Conservation (phyloP, 805 yeast species). For the Yamadazyma endophytica region DNA sequence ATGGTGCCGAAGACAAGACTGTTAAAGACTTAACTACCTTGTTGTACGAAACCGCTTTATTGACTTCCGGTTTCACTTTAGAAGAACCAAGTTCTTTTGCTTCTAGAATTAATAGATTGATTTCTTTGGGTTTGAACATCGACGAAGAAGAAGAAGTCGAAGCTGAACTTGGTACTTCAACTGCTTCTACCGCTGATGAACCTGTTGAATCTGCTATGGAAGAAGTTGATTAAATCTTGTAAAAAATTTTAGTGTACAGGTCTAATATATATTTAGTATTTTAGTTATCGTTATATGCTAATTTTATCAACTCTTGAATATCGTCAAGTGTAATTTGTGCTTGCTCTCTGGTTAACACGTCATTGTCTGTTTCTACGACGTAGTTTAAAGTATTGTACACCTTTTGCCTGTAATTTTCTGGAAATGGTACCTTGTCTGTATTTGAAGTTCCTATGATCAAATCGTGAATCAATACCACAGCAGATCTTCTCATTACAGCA, state of each 20-base stretch:
- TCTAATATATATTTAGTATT: not conserved
- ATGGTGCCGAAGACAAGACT: slow-evolving; percentile 97
- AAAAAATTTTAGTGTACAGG: slow-evolving; percentile 3
- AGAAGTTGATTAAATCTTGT: slow-evolving; percentile 78
- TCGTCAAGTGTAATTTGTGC: slow-evolving; percentile 33
- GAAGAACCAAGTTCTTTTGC: slow-evolving; percentile 99
- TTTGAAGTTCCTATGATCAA: slow-evolving; percentile 45
- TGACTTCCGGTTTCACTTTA: slow-evolving; percentile 97
- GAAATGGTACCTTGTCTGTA: slow-evolving; percentile 46
- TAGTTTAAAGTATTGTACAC: slow-evolving; percentile 42
- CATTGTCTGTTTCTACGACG: slow-evolving; percentile 45
- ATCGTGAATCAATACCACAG: slow-evolving; percentile 65
- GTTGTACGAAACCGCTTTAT: slow-evolving; percentile 94
- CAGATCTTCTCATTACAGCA: slow-evolving; percentile 70
- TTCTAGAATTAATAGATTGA: slow-evolving; percentile 95
- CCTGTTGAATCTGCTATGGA: slow-evolving; percentile 96
- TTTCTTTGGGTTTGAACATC: slow-evolving; percentile 95
- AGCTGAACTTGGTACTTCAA: slow-evolving; percentile 47
- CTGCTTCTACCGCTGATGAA: slow-evolving; percentile 52
- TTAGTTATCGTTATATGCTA: slow-evolving; percentile 11
- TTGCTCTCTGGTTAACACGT: slow-evolving; percentile 58
- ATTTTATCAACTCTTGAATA: slow-evolving; percentile 22
- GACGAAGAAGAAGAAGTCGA: slow-evolving; percentile 76
- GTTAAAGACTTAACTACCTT: slow-evolving; percentile 96
- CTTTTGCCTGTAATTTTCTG: slow-evolving; percentile 43